Evolutionary conservation across 352 stramenopile species (phyloP), one percentile per base, ranked within the genome.

Genomic region (Globisporangium cylindrosporum): DNA sequence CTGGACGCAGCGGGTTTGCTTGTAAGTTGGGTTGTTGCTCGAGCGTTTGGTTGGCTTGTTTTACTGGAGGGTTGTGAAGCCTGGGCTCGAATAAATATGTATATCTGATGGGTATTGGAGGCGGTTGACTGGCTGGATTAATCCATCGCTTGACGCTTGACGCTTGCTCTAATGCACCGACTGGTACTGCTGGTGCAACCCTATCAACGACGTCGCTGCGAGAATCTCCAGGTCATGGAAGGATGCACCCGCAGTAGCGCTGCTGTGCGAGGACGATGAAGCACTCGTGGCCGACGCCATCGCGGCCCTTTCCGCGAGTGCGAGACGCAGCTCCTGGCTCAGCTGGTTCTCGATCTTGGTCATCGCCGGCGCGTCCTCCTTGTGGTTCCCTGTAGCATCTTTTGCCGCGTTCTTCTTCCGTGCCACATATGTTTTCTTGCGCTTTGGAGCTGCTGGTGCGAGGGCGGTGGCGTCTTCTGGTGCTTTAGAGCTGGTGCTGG

Each of bases 171-270:
- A 95, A 73, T 93, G 84, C 56, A 92, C 85, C n/a, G 81, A 76
- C 73, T 91, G 84, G 67, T 79, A 83, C 73, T 89, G 78, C 62
- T 89, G 76, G 57, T 93, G 84, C 38, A 95, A 73, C 5, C 85
- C 81, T 20, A 95, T 77, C 57, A 95, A 70, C 43, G 87, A 95
- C 43, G 84, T 83, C 9, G 86, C 87, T 1, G 82, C 87, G 8
- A 93, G 69, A 62, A 95, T 83, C 73, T 95, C 87, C 53, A 91
- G 74, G 41, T 95, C 84, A 41, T 90, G 75, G 43, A 95, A 82
- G 46, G 76, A 72, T 34, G 75, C 67, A 6, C 53, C 55, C 0
- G 46, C 22, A 24, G 48, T 7, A 15, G 20, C 10, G n/a, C 48
- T 55, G 48, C 3, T 55, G 48, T 55, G 57, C 20, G 36, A 43